Conservation (phyloP, 176 grass and related monocot species). For the Bonia amplexicaulis region DNA sequence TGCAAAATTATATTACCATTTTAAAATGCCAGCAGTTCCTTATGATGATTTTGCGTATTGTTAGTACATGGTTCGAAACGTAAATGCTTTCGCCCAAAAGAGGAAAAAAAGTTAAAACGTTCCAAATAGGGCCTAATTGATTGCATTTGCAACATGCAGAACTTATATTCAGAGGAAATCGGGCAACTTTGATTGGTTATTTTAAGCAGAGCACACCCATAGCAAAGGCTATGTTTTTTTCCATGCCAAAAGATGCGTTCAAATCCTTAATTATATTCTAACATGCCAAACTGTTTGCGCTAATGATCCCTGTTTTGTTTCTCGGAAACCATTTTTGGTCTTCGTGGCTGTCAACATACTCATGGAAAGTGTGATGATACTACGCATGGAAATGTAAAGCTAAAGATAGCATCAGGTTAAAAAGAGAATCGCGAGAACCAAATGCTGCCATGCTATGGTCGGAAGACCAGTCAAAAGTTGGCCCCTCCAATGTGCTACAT, state of each 20-base stretch:
- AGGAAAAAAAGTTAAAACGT: too few species aligned
- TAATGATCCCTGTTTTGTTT: not conserved
- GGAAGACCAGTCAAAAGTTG: not conserved
- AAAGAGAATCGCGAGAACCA: not conserved
- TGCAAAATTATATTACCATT: not conserved
- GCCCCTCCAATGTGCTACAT: not conserved
- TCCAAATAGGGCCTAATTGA: too few species aligned
- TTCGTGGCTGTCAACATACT: not conserved
- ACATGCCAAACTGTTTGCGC: not conserved
- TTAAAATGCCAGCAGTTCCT: not conserved
- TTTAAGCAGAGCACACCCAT: not conserved
- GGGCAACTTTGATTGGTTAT: not conserved
- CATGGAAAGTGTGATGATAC: not conserved
- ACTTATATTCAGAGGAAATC: not conserved
- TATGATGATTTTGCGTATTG: not conserved
- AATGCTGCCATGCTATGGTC: not conserved
- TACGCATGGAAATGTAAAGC: not conserved
- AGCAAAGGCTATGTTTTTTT: not conserved
- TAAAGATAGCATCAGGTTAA: slow-evolving; percentile 1
- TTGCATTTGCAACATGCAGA: not conserved
- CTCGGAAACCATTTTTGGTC: not conserved
- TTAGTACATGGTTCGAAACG: not conserved
- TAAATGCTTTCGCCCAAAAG: not conserved
- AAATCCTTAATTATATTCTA: not conserved
- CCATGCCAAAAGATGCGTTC: not conserved